phyloP scores from a whole-genome alignment of 495 filamentous ascomycete species.

The Usnea hakonensis region DNA sequence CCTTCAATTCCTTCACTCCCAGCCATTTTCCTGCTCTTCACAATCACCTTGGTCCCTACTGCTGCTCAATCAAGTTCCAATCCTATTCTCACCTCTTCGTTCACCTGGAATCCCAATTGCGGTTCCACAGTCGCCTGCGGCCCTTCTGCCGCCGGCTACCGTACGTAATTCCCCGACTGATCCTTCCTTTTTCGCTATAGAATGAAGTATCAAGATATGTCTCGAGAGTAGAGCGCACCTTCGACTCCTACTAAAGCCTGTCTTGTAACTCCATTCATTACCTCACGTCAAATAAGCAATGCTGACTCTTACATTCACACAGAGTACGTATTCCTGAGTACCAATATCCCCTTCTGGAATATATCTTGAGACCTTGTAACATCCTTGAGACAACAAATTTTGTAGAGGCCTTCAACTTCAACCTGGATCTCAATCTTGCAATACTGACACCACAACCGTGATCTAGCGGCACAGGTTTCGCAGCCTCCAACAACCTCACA shows the following conservation, averaged over 20 bases:
- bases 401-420: neutral
- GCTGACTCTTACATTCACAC: too few species aligned
- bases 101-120: slow-evolving; percentile 21
- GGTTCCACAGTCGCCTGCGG: slow-evolving; percentile 18
- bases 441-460: neutral
- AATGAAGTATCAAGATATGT: too few species aligned
- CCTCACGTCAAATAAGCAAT: too few species aligned
- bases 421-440: neutral
- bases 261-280: too few species aligned
- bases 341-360: neutral
- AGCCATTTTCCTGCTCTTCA: neutral
- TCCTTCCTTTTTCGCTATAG: too few species aligned
- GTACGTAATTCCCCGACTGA: too few species aligned
- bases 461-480: slow-evolving; percentile 10
- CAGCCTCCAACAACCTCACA: slow-evolving; percentile 19
- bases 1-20: neutral
- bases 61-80: neutral
- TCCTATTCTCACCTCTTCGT: slow-evolving; percentile 18
- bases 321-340: neutral
- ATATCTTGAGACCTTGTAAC: neutral
- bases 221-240: too few species aligned
- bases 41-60: neutral
- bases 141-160: slow-evolving; percentile 9
- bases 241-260: too few species aligned
- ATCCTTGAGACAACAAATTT: neutral